phyloP scores from a whole-genome alignment of 140 eudicot genomes.

The Senecio squalidus region DNA sequence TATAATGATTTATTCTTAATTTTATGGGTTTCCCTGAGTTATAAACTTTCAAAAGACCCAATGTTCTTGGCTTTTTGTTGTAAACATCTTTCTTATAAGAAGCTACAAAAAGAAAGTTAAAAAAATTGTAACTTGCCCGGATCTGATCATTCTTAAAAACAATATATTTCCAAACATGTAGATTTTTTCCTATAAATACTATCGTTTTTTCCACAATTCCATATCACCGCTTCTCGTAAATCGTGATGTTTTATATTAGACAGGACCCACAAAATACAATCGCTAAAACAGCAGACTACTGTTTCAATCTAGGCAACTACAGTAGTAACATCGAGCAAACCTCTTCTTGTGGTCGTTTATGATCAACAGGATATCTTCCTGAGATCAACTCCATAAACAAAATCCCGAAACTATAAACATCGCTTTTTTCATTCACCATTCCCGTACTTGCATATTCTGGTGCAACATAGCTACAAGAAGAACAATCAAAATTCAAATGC shows the following conservation, averaged over 20 bases:
- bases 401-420: slow-evolving; percentile 63
- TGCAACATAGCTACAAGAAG: slow-evolving; percentile 48
- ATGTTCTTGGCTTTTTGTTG: too few species aligned
- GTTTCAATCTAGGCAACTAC: neutral
- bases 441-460: slow-evolving; percentile 77
- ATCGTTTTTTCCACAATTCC: neutral
- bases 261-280: neutral
- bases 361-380: slow-evolving; percentile 61
- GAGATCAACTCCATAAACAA: slow-evolving; percentile 59
- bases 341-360: slow-evolving; percentile 56
- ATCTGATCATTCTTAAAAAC: too few species aligned
- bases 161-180: too few species aligned
- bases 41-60: too few species aligned
- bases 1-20: too few species aligned
- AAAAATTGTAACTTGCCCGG: too few species aligned
- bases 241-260: neutral
- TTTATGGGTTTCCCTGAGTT: too few species aligned
- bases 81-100: too few species aligned
- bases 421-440: slow-evolving; percentile 66
- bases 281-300: neutral
- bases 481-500: slow-evolving; percentile 11
- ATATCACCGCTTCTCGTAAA: neutral
- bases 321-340: slow-evolving; percentile 18
- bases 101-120: too few species aligned
- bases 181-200: too few species aligned